These are phyloP conservation scores for Bipolaris cookei DNA, from an alignment of 2,329 filamentous ascomycete species.

Conservation along the genomic window DNA sequence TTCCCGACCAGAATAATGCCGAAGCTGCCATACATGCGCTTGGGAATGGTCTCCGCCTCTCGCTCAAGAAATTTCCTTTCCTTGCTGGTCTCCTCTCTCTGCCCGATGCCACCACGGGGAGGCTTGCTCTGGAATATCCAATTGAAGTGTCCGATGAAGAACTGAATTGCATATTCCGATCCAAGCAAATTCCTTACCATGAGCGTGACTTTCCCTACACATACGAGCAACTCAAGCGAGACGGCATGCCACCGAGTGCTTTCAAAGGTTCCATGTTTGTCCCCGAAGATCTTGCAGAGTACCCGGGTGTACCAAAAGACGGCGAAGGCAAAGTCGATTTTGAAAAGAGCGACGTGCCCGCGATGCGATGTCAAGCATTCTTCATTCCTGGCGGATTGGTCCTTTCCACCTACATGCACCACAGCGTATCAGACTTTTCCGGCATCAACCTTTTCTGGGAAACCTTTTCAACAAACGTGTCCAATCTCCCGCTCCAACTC, in stretches of 20 bases:
- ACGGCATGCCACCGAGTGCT: conserved; percentile 44
- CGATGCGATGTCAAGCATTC: conserved; percentile 40
- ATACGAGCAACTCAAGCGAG: conserved; percentile 39
- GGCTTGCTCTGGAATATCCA: conserved; percentile 37
- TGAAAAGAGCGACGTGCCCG: conserved; percentile 33
- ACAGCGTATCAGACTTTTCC: conserved; percentile 42
- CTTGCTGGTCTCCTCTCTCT: conserved; percentile 41
- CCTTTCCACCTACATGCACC: conserved; percentile 44
- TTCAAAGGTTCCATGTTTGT: conserved; percentile 39
- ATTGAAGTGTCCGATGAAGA: conserved; percentile 25
- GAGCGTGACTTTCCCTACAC: conserved; percentile 28
- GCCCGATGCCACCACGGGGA: conserved; percentile 31
- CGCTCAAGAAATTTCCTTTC: conserved; percentile 37
- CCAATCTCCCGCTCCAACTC: conserved; percentile 25
- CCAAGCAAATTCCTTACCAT: conserved; percentile 28
- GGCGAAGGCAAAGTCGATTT: conserved; percentile 42
- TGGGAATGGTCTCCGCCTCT: conserved; percentile 29
- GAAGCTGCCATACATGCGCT: conserved; percentile 39
- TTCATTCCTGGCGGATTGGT: conserved; percentile 47
- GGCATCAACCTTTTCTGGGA: conserved; percentile 40
- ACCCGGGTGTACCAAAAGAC: conserved; percentile 31
- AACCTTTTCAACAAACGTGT: conserved; percentile 33
- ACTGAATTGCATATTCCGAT: conserved; percentile 27
- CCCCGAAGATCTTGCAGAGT: conserved; percentile 39
- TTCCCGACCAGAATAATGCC: conserved; percentile 34